Percentiles rank a stretch among this genome's conserved stretches.
These are phyloP conservation scores for Sarcocystis neurona DNA, from an alignment of 169 alveolate genomes.

Conservation along the genomic window DNA sequence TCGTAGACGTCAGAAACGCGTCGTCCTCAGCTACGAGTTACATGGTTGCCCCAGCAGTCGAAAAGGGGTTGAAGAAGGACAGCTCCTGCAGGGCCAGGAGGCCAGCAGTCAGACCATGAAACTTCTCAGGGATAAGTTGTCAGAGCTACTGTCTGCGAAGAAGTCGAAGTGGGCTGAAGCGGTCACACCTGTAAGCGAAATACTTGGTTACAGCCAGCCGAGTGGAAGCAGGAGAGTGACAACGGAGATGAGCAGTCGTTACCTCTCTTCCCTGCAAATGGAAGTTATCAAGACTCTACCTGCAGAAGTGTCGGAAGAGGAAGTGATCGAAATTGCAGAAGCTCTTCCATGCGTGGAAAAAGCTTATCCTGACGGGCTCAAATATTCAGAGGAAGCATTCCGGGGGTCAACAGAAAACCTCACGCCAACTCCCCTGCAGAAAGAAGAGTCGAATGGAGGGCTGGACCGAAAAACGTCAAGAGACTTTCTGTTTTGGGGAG, in stretches of 20 bases:
- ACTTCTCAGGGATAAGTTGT: neutral
- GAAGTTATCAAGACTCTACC: constrained; percentile 38
- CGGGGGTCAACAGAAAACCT: too few species aligned
- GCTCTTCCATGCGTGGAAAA: constrained; percentile 42
- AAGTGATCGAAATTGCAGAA: neutral
- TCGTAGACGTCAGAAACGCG: too few species aligned
- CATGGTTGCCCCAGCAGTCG: constrained; percentile 26
- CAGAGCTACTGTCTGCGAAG: constrained; percentile 27
- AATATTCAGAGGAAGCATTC: constrained; percentile 8
- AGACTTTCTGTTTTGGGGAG: too few species aligned
- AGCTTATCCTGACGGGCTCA: constrained; percentile 19
- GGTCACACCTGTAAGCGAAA: neutral
- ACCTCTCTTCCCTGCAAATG: constrained; percentile 47
- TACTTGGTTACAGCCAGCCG: neutral
- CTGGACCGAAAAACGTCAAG: too few species aligned
- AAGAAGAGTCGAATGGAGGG: too few species aligned
- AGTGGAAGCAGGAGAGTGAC: constrained; percentile 25
- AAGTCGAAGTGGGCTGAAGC: constrained; percentile 19
- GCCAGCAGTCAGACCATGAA: constrained; percentile 20
- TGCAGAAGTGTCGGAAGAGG: constrained; percentile 27
- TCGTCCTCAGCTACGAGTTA: constrained; percentile 13
- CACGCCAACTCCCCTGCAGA: too few species aligned
- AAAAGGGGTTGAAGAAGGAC: neutral
- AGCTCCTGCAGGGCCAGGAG: constrained; percentile 36
- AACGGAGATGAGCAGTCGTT: constrained; percentile 25